Evolutionary conservation across 768 basidiomycete genomes (phyloP), one percentile per base, ranked within the genome.

Genomic region (Boletus bicolor): DNA sequence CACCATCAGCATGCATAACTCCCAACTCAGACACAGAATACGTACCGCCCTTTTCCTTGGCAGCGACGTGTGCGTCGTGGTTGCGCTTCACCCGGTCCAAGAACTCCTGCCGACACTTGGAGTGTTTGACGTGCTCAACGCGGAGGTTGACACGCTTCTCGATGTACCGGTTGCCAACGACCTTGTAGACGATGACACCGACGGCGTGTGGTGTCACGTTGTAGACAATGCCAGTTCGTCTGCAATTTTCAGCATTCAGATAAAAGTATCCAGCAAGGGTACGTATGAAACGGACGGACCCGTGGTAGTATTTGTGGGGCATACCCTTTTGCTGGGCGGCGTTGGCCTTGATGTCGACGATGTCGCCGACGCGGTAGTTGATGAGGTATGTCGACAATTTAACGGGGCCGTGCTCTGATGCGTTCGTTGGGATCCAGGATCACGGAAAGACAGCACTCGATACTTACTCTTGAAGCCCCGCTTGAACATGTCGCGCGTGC

Each of bases 401-500:
- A 59, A 94, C 81, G 64, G 83, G 82, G 71, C 97, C 97, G 73
- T 93, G 88, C 69, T 95, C 91, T 96, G 66, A 36, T 48, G 42
- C 26, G 19, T 49, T 44, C 17, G 53, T 60, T n/a, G 56, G 55
- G 26, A 51, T 51, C 35, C 26, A 9, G 17, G 28, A 19, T 44
- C 3, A 60, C 32, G 61, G 42, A 63, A 57, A 55, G 57, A 47
- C 51, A 41, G 34, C 0, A 0, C 45, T 59, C 47, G 53, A 48
- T 58, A 73, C 82, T 68, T 75, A 95, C 94, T 86, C 85, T 96
- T 96, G 89, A 98, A 98, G 71, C 87, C 89, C 80, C 91, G 83
- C 86, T 91, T 94, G 91, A 99, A 98, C 95, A 98, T 97, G 80
- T 95, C 81, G 87, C 96, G 94, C 87, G 96, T 98, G 68, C 96